Conservation (phyloP, 331 rosid species). For the Acacia pycnantha region DNA sequence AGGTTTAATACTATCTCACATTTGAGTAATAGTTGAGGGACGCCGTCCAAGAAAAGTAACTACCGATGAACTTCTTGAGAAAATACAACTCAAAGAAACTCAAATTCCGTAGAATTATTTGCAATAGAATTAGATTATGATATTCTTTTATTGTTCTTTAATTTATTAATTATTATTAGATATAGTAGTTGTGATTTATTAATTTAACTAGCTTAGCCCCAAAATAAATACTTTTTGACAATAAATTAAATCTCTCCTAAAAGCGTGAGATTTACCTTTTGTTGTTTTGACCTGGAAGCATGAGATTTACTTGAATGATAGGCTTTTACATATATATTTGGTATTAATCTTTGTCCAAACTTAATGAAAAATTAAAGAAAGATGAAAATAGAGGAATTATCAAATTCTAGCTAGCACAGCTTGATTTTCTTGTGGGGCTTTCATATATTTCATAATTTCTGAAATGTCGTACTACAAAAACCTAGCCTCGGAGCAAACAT, state of each 20-base stretch:
- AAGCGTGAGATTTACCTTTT: neutral
- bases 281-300: neutral
- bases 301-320: neutral
- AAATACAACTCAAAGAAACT: no score
- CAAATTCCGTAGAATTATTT: no score
- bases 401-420: neutral
- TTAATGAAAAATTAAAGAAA: neutral
- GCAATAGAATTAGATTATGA: no score
- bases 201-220: no score
- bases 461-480: neutral
- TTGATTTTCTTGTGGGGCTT: neutral
- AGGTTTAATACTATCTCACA: no score
- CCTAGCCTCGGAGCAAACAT: neutral
- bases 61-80: no score
- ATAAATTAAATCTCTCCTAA: neutral
- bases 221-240: no score
- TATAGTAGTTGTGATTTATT: no score
- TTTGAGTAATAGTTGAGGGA: no score
- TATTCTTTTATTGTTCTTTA: no score
- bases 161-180: no score
- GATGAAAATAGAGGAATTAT: neutral
- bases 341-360: neutral
- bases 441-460: neutral
- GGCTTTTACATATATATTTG: neutral
- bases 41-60: no score